These are phyloP conservation scores for Xylaria sp. DNA, from an alignment of 2,329 filamentous ascomycete genomes.

Conservation along the genomic window DNA sequence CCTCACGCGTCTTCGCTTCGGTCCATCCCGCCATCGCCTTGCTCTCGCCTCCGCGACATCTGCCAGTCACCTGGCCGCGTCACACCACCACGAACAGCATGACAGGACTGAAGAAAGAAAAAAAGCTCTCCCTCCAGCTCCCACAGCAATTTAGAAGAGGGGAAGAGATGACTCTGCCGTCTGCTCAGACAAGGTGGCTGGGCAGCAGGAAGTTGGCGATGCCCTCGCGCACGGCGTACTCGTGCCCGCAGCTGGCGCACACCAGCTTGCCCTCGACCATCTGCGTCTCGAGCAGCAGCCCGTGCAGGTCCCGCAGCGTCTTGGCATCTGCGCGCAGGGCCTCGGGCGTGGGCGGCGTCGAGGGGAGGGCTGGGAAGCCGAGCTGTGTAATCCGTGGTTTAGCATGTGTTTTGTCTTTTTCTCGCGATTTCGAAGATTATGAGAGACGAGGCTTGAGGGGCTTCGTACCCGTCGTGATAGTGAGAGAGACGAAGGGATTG, in stretches of 20 bases:
- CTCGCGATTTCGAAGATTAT: too few species aligned
- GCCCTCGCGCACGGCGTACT: slow-evolving; percentile 93
- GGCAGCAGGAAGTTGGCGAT: slow-evolving; percentile 96
- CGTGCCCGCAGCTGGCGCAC: slow-evolving; percentile 89
- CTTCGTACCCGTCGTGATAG: background rate
- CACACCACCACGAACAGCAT: too few species aligned
- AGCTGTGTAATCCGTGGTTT: slow-evolving; percentile 57
- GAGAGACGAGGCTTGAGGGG: too few species aligned
- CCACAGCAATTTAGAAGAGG: background rate
- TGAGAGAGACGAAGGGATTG: background rate
- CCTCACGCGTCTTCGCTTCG: background rate
- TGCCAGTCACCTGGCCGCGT: too few species aligned
- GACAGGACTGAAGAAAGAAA: too few species aligned
- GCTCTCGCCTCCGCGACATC: too few species aligned
- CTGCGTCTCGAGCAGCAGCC: slow-evolving; percentile 84
- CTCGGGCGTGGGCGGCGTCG: slow-evolving; percentile 65
- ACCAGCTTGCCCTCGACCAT: slow-evolving; percentile 87
- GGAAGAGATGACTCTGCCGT: background rate
- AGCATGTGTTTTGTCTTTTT: background rate
- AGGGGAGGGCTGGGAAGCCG: slow-evolving; percentile 76
- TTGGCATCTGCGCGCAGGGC: slow-evolving; percentile 70
- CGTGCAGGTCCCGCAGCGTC: slow-evolving; percentile 78
- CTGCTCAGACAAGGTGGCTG: slow-evolving; percentile 76
- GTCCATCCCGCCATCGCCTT: background rate
- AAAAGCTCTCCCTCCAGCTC: background rate